Evolutionary conservation across 1,284 basidiomycete genomes (phyloP).

Genomic region (Thecaphora frezii): DNA sequence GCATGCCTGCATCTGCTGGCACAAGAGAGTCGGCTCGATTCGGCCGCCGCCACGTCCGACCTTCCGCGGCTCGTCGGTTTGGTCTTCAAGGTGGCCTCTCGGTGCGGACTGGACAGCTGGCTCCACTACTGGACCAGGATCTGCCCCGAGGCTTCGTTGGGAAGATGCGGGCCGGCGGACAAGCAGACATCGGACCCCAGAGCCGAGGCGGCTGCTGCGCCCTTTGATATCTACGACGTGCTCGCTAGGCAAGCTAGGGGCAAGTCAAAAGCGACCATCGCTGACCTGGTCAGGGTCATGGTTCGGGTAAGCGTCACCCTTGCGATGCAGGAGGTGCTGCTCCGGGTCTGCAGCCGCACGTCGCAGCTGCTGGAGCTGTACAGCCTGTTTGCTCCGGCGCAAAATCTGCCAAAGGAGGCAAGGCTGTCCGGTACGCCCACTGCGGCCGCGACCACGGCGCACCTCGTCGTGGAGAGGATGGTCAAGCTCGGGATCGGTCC

Average conservation of each 20-base stretch:
- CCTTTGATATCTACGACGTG: background rate
- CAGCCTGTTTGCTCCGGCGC: background rate
- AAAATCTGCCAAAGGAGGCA: no score
- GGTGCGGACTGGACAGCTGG: slow-evolving; percentile 3
- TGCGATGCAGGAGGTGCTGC: background rate
- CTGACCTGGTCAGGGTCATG: background rate
- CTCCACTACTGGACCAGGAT: slow-evolving; percentile 13
- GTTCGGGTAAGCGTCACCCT: background rate
- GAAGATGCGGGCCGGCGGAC: background rate
- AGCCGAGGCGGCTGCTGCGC: background rate
- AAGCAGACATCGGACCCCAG: background rate
- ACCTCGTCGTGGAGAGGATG: slow-evolving; percentile 67
- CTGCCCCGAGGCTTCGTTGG: background rate
- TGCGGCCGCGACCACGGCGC: background rate
- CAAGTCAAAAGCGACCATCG: background rate
- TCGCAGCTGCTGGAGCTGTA: slow-evolving; percentile 5
- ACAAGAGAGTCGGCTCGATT: slow-evolving; percentile 29
- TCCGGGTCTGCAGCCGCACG: background rate
- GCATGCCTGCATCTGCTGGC: slow-evolving; percentile 35
- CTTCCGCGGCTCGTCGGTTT: slow-evolving; percentile 10
- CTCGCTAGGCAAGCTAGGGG: background rate
- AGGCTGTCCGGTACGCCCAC: background rate
- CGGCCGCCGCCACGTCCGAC: slow-evolving; percentile 4
- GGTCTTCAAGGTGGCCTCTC: slow-evolving; percentile 3
- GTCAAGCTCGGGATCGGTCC: slow-evolving; percentile 64